A percentile compares a stretch with the other conserved stretches of the same genome.
Conservation (phyloP, 352 stramenopile genomes). For the Phytophthora megakarya region DNA sequence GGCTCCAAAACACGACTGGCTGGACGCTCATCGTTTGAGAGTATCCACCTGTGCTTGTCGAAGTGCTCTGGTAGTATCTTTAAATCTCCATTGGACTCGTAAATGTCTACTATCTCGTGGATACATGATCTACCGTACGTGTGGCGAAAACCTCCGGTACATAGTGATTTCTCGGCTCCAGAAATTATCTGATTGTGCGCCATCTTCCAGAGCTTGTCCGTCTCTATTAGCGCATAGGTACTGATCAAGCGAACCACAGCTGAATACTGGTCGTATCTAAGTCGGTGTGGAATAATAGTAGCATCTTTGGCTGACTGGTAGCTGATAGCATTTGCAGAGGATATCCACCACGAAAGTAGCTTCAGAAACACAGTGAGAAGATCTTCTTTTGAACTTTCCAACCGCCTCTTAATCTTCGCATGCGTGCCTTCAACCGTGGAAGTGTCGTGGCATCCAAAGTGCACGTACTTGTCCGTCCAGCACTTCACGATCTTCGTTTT, state of each 20-base stretch:
- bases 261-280: not conserved
- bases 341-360: slow-evolving; percentile 5
- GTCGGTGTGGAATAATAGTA: not conserved
- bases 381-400: not conserved
- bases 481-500: too few relatives aligned
- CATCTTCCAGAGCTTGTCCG: not conserved
- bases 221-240: not conserved
- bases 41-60: slow-evolving; percentile 11
- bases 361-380: not conserved
- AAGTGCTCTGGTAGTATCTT: not conserved
- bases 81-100: not conserved
- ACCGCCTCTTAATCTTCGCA: too few relatives aligned
- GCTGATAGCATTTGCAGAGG: not conserved
- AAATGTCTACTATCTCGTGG: slow-evolving; percentile 2
- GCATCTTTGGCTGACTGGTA: not conserved
- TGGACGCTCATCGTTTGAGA: too few relatives aligned
- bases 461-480: too few relatives aligned
- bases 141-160: not conserved
- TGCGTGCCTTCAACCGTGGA: not conserved
- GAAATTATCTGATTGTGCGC: not conserved
- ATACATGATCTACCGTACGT: not conserved
- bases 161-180: not conserved
- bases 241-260: not conserved
- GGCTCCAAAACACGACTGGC: not conserved
- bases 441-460: not conserved